Conservation (phyloP, 2,329 filamentous ascomycete genomes). For the Venturia effusa region DNA sequence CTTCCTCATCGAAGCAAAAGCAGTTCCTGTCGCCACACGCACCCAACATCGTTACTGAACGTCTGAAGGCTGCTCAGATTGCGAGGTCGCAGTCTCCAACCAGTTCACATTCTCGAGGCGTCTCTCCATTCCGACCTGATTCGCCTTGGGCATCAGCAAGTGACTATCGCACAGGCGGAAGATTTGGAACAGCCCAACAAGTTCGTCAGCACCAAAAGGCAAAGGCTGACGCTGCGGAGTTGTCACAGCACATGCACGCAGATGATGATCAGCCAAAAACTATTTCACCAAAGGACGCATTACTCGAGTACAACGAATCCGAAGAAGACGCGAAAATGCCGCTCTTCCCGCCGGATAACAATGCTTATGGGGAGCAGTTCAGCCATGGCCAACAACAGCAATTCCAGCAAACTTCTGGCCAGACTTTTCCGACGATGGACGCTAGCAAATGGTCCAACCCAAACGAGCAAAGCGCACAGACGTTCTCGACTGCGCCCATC, state of each 20-base stretch:
- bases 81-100: slow-evolving; percentile 49
- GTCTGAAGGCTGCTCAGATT: slow-evolving; percentile 68
- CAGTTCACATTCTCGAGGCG: slow-evolving; percentile 46
- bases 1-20: slow-evolving; percentile 32
- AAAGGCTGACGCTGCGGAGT: slow-evolving; percentile 44
- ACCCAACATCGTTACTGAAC: slow-evolving; percentile 55
- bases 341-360: slow-evolving; percentile 50
- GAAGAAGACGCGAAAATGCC: slow-evolving; percentile 61
- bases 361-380: slow-evolving; percentile 10
- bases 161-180: background rate
- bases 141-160: slow-evolving; percentile 24
- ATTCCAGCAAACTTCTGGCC: background rate
- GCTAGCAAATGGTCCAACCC: slow-evolving; percentile 6
- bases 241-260: slow-evolving; percentile 23
- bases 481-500: slow-evolving; percentile 18
- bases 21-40: slow-evolving; percentile 33
- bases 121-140: slow-evolving; percentile 71
- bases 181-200: slow-evolving; percentile 46
- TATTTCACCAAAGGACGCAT: slow-evolving; percentile 87
- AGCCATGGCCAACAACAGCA: slow-evolving; percentile 4
- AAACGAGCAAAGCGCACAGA: background rate
- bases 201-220: slow-evolving; percentile 52
- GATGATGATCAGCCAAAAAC: slow-evolving; percentile 51
- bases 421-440: background rate
- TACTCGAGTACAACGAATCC: slow-evolving; percentile 71